Evolutionary conservation across 1,284 basidiomycete genomes (phyloP).

Genomic region (Leccinum variabile): DNA sequence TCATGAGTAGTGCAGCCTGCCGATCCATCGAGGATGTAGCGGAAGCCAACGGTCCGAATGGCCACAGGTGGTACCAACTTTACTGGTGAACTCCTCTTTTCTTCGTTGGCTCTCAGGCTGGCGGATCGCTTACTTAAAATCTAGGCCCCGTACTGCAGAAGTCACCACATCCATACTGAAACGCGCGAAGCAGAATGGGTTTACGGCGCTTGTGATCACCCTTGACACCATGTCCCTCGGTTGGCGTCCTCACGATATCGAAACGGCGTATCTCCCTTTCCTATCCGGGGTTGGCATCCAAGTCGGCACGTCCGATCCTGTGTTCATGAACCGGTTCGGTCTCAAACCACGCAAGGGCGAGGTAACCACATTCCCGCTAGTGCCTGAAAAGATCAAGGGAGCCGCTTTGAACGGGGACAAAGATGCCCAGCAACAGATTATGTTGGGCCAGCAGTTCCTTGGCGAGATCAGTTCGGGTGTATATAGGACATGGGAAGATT

Average conservation of each 20-base stretch:
- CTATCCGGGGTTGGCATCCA: slow-evolving; percentile 45
- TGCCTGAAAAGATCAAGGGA: slow-evolving; percentile 44
- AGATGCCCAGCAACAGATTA: slow-evolving; percentile 38
- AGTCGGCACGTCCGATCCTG: slow-evolving; percentile 51
- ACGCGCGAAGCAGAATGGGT: slow-evolving; percentile 51
- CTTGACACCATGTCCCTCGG: slow-evolving; percentile 51
- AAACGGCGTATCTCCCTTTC: slow-evolving; percentile 39
- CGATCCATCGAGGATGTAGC: slow-evolving; percentile 59
- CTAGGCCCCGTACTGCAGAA: slow-evolving; percentile 49
- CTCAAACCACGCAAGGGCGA: slow-evolving; percentile 34
- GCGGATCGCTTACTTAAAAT: neutral
- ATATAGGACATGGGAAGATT: slow-evolving; percentile 65
- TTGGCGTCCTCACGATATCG: slow-evolving; percentile 51
- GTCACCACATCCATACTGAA: slow-evolving; percentile 48
- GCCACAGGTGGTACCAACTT: slow-evolving; percentile 60
- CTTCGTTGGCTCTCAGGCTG: neutral
- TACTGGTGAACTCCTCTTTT: slow-evolving; percentile 44
- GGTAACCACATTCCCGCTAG: slow-evolving; percentile 53
- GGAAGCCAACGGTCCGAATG: slow-evolving; percentile 42
- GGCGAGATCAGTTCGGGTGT: slow-evolving; percentile 58
- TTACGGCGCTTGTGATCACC: slow-evolving; percentile 52
- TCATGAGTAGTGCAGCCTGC: slow-evolving; percentile 57
- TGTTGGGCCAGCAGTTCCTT: slow-evolving; percentile 57
- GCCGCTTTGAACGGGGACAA: slow-evolving; percentile 47
- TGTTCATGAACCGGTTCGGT: slow-evolving; percentile 46